phyloP scores from a whole-genome alignment of 2,329 filamentous ascomycete species.

The Tolypocladium paradoxum region DNA sequence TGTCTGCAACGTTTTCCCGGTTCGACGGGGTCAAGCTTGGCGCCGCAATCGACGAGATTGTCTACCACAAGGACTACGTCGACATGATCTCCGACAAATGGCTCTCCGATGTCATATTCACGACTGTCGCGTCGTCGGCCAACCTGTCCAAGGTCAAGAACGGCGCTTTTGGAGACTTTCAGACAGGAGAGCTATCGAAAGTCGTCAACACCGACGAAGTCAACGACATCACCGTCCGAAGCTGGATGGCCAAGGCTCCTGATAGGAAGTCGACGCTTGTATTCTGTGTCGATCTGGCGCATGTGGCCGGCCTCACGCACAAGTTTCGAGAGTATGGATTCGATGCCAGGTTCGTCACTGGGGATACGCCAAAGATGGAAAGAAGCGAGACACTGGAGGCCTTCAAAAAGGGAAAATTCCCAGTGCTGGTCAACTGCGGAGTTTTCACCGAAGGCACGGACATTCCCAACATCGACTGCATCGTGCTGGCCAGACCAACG shows the following conservation, averaged over 20 bases:
- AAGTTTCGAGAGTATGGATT: conserved; percentile 68
- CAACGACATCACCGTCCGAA: conserved; percentile 75
- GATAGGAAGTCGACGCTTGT: conserved; percentile 76
- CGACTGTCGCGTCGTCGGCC: conserved; percentile 74
- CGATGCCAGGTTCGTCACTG: conserved; percentile 79
- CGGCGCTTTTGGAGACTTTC: conserved; percentile 62
- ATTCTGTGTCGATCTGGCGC: conserved; percentile 85
- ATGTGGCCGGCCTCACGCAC: conserved; percentile 64
- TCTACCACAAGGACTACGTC: conserved; percentile 73
- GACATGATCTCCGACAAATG: conserved; percentile 76
- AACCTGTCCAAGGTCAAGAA: conserved; percentile 63
- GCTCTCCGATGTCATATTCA: conserved; percentile 88
- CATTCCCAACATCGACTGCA: conserved; percentile 93
- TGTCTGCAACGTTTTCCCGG: conserved; percentile 70
- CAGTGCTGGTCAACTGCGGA: conserved; percentile 86
- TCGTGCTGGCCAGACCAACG: conserved; percentile 79
- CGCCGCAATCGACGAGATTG: conserved; percentile 83
- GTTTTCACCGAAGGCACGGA: conserved; percentile 97
- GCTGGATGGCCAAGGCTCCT: conserved; percentile 70
- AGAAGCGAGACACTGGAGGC: conserved; percentile 60
- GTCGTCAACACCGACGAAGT: conserved; percentile 72
- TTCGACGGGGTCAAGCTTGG: conserved; percentile 79
- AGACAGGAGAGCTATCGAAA: conserved; percentile 61
- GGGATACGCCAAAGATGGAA: conserved; percentile 60
- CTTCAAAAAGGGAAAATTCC: conserved; percentile 68